Evolutionary conservation across 352 stramenopile species (phyloP).

Genomic region (Sclerospora graminicola): DNA sequence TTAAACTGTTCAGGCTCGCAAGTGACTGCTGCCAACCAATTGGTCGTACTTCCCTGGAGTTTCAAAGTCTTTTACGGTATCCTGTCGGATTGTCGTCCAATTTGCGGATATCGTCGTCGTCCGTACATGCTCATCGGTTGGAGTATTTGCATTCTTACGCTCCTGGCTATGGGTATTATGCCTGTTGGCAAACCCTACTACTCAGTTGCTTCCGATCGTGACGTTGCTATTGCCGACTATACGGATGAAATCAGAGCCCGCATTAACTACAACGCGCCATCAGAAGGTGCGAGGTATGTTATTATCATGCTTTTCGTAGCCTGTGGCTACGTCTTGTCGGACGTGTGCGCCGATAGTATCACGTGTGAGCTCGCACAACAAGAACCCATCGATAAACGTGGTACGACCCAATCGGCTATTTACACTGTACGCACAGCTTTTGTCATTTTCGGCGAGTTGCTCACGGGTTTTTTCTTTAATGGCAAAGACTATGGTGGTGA

Average conservation of each 20-base stretch:
- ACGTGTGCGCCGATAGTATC: constrained; percentile 45
- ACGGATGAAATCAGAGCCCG: constrained; percentile 19
- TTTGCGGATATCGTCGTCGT: constrained; percentile 34
- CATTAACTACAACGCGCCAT: constrained; percentile 22
- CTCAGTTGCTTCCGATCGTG: constrained; percentile 21
- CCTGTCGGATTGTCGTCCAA: constrained; percentile 42
- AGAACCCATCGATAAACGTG: constrained; percentile 34
- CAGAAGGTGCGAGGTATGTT: constrained; percentile 31
- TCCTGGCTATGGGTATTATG: constrained; percentile 32
- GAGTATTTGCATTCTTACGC: constrained; percentile 26
- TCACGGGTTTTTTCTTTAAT: constrained; percentile 40
- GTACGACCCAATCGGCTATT: constrained; percentile 34
- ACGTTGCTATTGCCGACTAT: constrained; percentile 25
- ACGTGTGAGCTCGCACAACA: constrained; percentile 44
- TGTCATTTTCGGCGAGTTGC: constrained; percentile 24
- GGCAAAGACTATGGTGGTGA: constrained; percentile 31
- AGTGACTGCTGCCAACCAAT: constrained; percentile 26
- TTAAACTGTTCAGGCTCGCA: constrained; percentile 38
- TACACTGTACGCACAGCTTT: constrained; percentile 34
- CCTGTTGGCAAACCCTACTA: constrained; percentile 29
- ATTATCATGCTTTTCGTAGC: constrained; percentile 47
- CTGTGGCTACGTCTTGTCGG: constrained; percentile 41
- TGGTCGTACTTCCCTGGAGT: constrained; percentile 39
- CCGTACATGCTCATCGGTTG: constrained; percentile 47
- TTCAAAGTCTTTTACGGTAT: constrained; percentile 49